phyloP scores from a whole-genome alignment of 225 moss, liverwort and hornwort genomes.

The Physcomitrium patens region DNA sequence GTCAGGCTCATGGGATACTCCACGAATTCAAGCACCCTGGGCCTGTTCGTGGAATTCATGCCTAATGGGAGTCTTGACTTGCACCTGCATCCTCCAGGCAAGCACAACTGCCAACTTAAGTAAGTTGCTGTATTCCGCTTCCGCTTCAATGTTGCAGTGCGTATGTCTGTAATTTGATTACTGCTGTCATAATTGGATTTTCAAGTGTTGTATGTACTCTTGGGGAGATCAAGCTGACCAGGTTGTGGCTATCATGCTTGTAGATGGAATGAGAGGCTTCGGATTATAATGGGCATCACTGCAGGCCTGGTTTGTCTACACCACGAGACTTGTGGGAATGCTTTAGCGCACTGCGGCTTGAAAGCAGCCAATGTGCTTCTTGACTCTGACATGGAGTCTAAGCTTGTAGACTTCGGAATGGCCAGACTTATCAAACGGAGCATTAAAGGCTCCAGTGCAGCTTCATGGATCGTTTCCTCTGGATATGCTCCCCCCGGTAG shows the following conservation, averaged over 20 bases:
- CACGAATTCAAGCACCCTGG: conserved; percentile 47
- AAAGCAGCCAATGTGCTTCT: conserved; percentile 58
- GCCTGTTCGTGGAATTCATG: conserved; percentile 58
- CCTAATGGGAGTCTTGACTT: conserved; percentile 53
- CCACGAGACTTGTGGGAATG: conserved; percentile 48
- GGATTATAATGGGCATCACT: conserved; percentile 58
- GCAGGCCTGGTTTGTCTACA: conserved; percentile 56
- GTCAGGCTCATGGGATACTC: conserved; percentile 60
- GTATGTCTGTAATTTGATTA: too few relatives aligned
- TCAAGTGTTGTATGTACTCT: neutral
- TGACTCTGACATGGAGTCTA: conserved; percentile 63
- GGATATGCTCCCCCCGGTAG: conserved; percentile 61
- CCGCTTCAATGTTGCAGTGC: neutral
- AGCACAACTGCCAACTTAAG: conserved; percentile 52
- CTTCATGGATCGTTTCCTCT: conserved; percentile 43
- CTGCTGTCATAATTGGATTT: neutral
- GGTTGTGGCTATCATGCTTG: conserved; percentile 7
- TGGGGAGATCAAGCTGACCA: neutral
- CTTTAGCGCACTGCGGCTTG: conserved; percentile 57
- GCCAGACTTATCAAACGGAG: conserved; percentile 39
- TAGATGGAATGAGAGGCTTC: conserved; percentile 56
- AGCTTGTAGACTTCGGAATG: conserved; percentile 60
- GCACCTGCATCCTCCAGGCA: conserved; percentile 59
- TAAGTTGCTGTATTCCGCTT: conserved; percentile 16
- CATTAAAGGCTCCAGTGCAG: conserved; percentile 39